These are phyloP conservation scores for Cadophora sp. DNA, from an alignment of 2,329 filamentous ascomycete species.

Conservation along the genomic window DNA sequence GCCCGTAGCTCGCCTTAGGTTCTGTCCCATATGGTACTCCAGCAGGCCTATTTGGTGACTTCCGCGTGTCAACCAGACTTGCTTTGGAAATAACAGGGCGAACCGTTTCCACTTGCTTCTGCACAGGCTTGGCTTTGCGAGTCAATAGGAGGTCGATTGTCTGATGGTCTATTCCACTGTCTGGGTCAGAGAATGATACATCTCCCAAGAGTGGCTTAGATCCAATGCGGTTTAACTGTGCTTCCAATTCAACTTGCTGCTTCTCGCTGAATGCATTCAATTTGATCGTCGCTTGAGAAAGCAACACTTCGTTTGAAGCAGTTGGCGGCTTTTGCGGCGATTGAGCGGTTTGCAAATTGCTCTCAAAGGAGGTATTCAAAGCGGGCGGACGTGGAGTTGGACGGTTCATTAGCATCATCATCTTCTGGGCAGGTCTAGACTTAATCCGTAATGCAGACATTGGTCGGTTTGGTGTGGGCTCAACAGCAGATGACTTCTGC, in stretches of 20 bases:
- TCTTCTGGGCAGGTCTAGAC: conserved; percentile 38
- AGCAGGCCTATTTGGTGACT: background rate
- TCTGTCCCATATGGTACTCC: background rate
- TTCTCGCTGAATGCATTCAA: conserved; percentile 31
- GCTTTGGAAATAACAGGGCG: background rate
- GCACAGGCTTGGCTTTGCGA: conserved; percentile 21
- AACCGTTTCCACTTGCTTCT: background rate
- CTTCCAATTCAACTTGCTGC: conserved; percentile 33
- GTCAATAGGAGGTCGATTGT: conserved; percentile 34
- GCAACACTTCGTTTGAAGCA: conserved; percentile 21
- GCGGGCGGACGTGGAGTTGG: conserved; percentile 28
- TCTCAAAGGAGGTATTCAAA: conserved; percentile 10
- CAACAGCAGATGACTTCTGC: conserved; percentile 17
- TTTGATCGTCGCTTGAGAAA: conserved; percentile 34
- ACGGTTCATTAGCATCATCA: conserved; percentile 44
- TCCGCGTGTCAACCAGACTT: background rate
- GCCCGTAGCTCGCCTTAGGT: background rate
- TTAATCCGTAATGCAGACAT: conserved; percentile 42
- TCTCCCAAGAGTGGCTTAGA: conserved; percentile 24
- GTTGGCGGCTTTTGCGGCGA: background rate
- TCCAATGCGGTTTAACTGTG: conserved; percentile 27
- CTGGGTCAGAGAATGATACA: conserved; percentile 24
- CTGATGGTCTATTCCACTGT: conserved; percentile 35
- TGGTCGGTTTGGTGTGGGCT: conserved; percentile 22
- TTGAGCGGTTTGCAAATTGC: background rate